Conservation (phyloP, 495 filamentous ascomycete species). For the Penicillium turbatum region DNA sequence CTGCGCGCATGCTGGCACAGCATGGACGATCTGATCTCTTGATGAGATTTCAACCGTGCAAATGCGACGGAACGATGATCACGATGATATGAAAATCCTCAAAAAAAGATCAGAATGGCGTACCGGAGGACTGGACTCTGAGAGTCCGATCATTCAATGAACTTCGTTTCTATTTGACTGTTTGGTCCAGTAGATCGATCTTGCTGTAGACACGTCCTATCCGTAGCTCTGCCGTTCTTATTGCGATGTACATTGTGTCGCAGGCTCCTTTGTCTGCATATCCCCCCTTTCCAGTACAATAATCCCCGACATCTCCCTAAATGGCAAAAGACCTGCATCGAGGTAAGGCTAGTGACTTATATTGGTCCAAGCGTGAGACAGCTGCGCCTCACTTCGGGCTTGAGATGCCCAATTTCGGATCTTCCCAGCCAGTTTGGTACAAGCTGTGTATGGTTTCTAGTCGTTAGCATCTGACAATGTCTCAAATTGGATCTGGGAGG, state of each 20-base stretch:
- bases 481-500: neutral
- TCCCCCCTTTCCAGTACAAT: neutral
- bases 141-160: neutral
- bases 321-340: neutral
- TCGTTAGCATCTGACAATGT: neutral
- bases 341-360: neutral
- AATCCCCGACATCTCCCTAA: neutral
- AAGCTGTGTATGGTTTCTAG: neutral
- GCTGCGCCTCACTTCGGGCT: neutral
- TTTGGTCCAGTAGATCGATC: neutral
- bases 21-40: slow-evolving; percentile 1
- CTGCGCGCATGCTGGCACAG: slow-evolving; percentile 4
- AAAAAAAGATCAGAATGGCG: neutral
- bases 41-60: slow-evolving; percentile 5
- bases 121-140: neutral
- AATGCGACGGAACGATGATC: slow-evolving; percentile 4
- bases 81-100: slow-evolving; percentile 2
- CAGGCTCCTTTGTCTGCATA: neutral
- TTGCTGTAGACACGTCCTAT: neutral
- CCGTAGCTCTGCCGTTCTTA: neutral
- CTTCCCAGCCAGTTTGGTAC: neutral
- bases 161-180: neutral
- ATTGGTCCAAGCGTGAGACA: slow-evolving; percentile 6
- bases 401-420: neutral
- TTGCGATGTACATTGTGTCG: neutral